These are phyloP conservation scores for Salix udensis DNA, from an alignment of 345 rosid genomes.

Conservation along the genomic window DNA sequence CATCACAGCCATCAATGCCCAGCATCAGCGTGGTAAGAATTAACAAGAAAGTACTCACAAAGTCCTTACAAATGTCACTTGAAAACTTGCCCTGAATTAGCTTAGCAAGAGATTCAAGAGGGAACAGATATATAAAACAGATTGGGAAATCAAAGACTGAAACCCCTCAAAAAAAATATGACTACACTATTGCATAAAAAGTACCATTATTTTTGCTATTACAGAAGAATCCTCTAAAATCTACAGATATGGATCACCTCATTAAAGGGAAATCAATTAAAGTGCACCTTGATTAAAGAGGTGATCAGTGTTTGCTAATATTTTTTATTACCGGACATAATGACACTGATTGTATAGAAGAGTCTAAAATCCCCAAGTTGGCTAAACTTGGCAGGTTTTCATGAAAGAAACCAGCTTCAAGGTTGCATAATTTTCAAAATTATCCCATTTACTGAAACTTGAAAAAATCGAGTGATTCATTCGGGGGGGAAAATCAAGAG, in stretches of 20 bases:
- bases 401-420: slow-evolving; percentile 1
- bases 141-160: background rate
- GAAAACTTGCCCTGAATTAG: background rate
- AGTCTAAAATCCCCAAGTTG: background rate
- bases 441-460: background rate
- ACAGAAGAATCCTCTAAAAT: background rate
- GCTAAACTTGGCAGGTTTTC: background rate
- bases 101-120: background rate
- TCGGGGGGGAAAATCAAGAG: background rate
- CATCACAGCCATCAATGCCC: background rate
- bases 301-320: background rate
- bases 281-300: background rate
- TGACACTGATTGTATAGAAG: background rate
- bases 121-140: background rate
- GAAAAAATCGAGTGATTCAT: too few relatives aligned
- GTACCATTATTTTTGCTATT: background rate
- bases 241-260: background rate
- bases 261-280: background rate
- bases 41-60: background rate
- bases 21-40: background rate
- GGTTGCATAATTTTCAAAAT: background rate
- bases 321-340: background rate
- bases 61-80: background rate
- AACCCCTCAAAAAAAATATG: background rate
- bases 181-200: background rate